Conservation (phyloP, 2,329 filamentous ascomycete genomes). For the Fusarium metavorans region DNA sequence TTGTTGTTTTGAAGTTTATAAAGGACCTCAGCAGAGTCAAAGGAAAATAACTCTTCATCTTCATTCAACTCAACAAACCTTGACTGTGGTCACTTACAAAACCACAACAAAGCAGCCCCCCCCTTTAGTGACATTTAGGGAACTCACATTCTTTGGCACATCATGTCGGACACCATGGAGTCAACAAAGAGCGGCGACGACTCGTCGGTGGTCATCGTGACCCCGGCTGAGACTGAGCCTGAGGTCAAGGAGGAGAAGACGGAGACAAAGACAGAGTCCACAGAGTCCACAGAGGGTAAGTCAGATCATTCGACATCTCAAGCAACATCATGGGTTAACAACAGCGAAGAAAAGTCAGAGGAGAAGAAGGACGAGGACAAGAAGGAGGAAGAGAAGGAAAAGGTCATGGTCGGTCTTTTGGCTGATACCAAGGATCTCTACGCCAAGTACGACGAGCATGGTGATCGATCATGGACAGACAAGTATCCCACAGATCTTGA, state of each 20-base stretch:
- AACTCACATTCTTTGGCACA: background rate
- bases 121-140: no score
- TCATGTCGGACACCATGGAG: conserved; percentile 36
- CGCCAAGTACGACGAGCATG: conserved; percentile 59
- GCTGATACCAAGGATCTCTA: conserved; percentile 58
- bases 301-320: no score
- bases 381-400: conserved; percentile 23
- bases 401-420: conserved; percentile 50
- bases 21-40: background rate
- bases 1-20: conserved; percentile 8
- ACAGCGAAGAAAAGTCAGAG: conserved; percentile 15
- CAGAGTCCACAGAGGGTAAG: conserved; percentile 23
- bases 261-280: conserved; percentile 9
- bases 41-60: background rate
- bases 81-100: background rate
- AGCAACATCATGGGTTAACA: background rate
- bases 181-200: conserved; percentile 39
- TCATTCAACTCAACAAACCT: background rate
- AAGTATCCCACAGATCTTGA: conserved; percentile 66
- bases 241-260: conserved; percentile 26
- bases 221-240: conserved; percentile 35
- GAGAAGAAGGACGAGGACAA: conserved; percentile 8
- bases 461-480: conserved; percentile 66
- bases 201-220: conserved; percentile 37
- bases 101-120: background rate